Conservation (phyloP, 108 stramenopile genomes). For the Cylindrotheca fusiformis region DNA sequence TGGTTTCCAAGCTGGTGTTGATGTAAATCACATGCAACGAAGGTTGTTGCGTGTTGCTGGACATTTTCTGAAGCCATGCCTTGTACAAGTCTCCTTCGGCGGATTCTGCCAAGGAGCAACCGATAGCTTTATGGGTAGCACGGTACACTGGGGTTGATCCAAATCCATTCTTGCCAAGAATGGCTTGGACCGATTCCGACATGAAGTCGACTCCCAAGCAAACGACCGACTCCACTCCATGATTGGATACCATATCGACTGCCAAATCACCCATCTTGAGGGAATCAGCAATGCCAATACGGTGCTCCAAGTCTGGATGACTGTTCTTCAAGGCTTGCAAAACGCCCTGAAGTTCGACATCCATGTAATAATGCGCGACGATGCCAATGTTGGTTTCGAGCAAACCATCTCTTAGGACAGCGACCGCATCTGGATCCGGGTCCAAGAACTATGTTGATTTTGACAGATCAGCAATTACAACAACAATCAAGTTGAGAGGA, state of each 20-base stretch:
- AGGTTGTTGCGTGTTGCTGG: conserved; percentile 25
- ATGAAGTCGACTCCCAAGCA: conserved; percentile 97
- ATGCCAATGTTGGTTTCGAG: conserved; percentile 76
- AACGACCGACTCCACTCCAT: conserved; percentile 52
- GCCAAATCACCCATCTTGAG: conserved; percentile 95
- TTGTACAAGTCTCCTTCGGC: conserved; percentile 82
- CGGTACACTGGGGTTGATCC: conserved; percentile 84
- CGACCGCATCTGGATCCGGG: conserved; percentile 69
- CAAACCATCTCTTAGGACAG: conserved; percentile 47
- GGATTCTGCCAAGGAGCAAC: conserved; percentile 90
- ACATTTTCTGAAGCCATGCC: conserved; percentile 67
- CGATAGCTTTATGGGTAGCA: conserved; percentile 65
- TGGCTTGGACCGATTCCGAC: conserved; percentile 86
- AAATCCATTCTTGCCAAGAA: conserved; percentile 73
- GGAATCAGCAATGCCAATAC: conserved; percentile 90
- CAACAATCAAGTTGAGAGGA: no score
- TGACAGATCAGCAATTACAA: neutral
- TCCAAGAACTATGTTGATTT: conserved; percentile 74
- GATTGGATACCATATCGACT: conserved; percentile 71
- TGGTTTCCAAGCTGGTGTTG: conserved; percentile 93
- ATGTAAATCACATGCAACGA: conserved; percentile 93
- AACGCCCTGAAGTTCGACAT: conserved; percentile 94
- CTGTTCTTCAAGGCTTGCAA: conserved; percentile 55
- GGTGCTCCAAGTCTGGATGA: conserved; percentile 25
- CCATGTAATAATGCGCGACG: conserved; percentile 98